These are phyloP conservation scores for Thecaphora frezii DNA, from an alignment of 1,284 basidiomycete genomes.

Conservation along the genomic window DNA sequence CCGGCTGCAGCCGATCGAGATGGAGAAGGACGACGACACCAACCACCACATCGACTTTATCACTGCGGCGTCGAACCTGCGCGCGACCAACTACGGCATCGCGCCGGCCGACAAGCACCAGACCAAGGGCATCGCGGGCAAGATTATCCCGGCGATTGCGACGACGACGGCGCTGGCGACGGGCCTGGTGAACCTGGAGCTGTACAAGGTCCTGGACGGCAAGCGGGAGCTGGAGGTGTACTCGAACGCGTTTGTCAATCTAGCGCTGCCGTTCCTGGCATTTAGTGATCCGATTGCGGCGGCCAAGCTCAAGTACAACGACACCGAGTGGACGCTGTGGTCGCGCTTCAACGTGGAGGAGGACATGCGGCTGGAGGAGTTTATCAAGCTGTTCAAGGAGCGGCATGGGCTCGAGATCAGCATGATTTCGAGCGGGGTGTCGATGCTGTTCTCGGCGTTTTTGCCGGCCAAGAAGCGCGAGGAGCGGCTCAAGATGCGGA, in stretches of 20 bases:
- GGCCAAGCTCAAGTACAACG: slow-evolving; percentile 57
- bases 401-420: slow-evolving; percentile 84
- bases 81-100: slow-evolving; percentile 94
- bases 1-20: slow-evolving; percentile 90
- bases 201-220: slow-evolving; percentile 92
- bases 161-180: slow-evolving; percentile 95
- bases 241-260: slow-evolving; percentile 94
- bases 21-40: slow-evolving; percentile 98
- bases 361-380: slow-evolving; percentile 84
- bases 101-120: slow-evolving; percentile 83
- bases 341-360: slow-evolving; percentile 84
- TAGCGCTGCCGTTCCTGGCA: slow-evolving; percentile 97
- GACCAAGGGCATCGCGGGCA: slow-evolving; percentile 98
- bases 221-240: slow-evolving; percentile 90
- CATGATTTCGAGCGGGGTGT: slow-evolving; percentile 96
- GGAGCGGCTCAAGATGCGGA: slow-evolving; percentile 62
- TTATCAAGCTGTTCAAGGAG: slow-evolving; percentile 80
- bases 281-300: slow-evolving; percentile 97
- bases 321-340: slow-evolving; percentile 96
- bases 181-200: slow-evolving; percentile 90
- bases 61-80: slow-evolving; percentile 94
- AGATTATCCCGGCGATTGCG: slow-evolving; percentile 99
- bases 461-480: slow-evolving; percentile 53
- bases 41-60: slow-evolving; percentile 99
- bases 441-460: slow-evolving; percentile 85